Evolutionary conservation across 768 basidiomycete genomes (phyloP).

Genomic region (Austroboletus eburneus): DNA sequence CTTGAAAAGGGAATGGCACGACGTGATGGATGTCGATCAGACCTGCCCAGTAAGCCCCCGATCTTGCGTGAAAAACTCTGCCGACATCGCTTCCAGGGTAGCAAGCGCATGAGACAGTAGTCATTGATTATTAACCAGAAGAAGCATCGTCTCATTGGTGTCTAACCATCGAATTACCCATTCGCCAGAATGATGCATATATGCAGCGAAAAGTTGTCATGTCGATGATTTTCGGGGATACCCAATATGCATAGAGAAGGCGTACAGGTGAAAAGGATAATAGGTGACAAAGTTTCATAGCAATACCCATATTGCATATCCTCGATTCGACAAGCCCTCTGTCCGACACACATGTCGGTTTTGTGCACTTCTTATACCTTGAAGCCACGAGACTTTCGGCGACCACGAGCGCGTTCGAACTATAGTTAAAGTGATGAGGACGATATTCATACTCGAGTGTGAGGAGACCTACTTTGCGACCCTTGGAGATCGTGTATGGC

Average conservation of each 20-base stretch:
- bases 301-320: conserved; percentile 33
- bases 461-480: conserved; percentile 68
- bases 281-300: conserved; percentile 20
- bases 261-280: conserved; percentile 21
- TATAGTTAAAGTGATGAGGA: conserved; percentile 23
- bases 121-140: neutral
- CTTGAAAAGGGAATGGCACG: conserved; percentile 25
- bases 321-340: conserved; percentile 20
- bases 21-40: conserved; percentile 10
- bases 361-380: conserved; percentile 66
- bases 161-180: neutral
- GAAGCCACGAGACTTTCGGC: conserved; percentile 97
- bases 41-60: conserved; percentile 14
- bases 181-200: neutral
- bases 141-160: too few species aligned
- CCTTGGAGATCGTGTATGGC: conserved; percentile 93
- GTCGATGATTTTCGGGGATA: conserved; percentile 11
- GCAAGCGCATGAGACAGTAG: conserved; percentile 21
- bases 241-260: conserved; percentile 24
- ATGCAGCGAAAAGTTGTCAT: neutral
- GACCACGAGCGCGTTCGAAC: conserved; percentile 98
- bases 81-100: conserved; percentile 9
- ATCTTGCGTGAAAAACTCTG: neutral
- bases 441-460: too few species aligned
- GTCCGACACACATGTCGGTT: conserved; percentile 31